Base-by-base conservation (phyloP, 768 basidiomycete species). In the Mycena kentingensis region DNA sequence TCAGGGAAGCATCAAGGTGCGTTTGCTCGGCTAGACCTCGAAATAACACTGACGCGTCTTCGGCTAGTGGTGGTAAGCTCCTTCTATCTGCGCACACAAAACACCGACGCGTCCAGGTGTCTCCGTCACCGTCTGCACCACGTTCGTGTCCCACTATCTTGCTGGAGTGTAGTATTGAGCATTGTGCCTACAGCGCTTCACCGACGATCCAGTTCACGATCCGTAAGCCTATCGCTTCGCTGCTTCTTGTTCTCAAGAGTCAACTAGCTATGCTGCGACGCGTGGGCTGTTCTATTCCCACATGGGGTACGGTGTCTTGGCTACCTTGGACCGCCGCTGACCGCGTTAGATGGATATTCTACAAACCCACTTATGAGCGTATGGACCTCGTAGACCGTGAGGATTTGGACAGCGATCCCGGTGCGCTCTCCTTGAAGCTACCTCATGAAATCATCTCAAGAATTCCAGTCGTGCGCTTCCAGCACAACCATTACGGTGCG, bases 1-100 rank as follows among this genome's bases (percentile, higher is more conserved):
- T 58, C 89, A 91, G 63, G 90, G 89, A 3, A 88, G 85, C 36
- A 87, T 90, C 63, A 88, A 88, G 76, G 85, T 85, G 35, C 22
- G 70, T 60, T 38, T 27, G 44, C 52, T n/a, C 28, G 11, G 36
- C 41, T 57, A 38, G 22, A 29, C 45, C 25, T 49, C 35, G 39
- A 27, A 19, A 36, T 37, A 47, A 42, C 25, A 47, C n/a, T n/a
- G n/a, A n/a, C n/a, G n/a, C n/a, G n/a, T n/a, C 39, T 26, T 27
- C 32, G 34, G 29, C 3, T 46, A 81, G 79, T 83, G 79, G 81
- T 80, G 80, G 80, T 80, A 67, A 54, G 69, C 18, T n/a, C 26
- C 12, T 18, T 26, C 10, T 39, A 24, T 42, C 26, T 52, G 34
- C 35, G n/a, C 41, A 26, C 31, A 13, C 26, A 13, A 37, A 31